Base-by-base conservation (phyloP, 352 stramenopile species). In the Globisporangium paddicum region DNA sequence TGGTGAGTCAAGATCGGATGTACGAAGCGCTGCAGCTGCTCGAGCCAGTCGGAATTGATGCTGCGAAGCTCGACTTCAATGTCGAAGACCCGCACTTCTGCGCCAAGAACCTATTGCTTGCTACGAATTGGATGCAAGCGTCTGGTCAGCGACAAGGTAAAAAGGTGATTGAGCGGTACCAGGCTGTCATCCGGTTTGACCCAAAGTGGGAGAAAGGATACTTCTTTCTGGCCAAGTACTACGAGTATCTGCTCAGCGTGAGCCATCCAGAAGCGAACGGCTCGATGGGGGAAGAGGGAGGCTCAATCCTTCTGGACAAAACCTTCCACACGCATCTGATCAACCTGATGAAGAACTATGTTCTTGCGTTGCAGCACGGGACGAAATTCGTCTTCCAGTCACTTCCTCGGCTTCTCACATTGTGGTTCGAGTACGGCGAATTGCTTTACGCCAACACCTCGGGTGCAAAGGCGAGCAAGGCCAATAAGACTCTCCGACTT, bases 331-430 rank as follows among this genome's bases (percentile, higher is more conserved):
- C 60, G 5, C 72, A 90, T 18, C 71, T 98, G 51, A 82, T 97
- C 42, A 80, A 87, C 38, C 80, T 98, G 62, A 96, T 99, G 69
- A 75, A 93, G 35, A 97, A 98, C 62, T 99, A 99, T 71, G 87
- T 96, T 55, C 71, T 87, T 5, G 75, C 86, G 13, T 70, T 97
- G 3, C 71, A 72, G 42, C 72, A 90, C 59, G 82, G 79, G 21
- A 87, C 93, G n/a, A 99, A 99, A 58, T 97, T 98, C 71, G 82
- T 99, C 26, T 99, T 98, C 71, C 95, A 99, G 72, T 97, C 96
- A 1, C 83, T 99, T 52, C 96, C 97, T 25, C 87, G 97, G n/a
- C 69, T 99, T 42, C 74, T 99, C 11, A 98, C 97, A 11, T 70
- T 99, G 35, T 99, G 93, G 94, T 98, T 99, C 66, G 95, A 99